Evolutionary conservation across 2,329 filamentous ascomycete genomes (phyloP).

Genomic region (Pezicula neosporulosa): DNA sequence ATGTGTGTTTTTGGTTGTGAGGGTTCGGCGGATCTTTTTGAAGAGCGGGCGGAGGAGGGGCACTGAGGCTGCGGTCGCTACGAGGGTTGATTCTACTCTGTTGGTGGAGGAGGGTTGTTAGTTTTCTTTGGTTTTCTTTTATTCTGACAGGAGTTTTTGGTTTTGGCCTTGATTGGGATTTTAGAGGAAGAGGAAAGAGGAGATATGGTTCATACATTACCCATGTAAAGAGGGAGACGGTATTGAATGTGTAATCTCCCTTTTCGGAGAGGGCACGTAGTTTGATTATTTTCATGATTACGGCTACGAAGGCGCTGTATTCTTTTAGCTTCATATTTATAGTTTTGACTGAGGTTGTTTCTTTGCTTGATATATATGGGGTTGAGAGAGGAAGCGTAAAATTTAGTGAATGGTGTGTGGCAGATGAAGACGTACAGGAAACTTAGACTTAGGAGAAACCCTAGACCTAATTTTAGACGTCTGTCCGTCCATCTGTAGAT

Average conservation of each 20-base stretch:
- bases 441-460: slow-evolving; percentile 9
- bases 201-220: slow-evolving; percentile 7
- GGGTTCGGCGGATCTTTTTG: background rate
- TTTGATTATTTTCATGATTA: slow-evolving; percentile 14
- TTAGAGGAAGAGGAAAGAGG: background rate
- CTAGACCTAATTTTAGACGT: slow-evolving; percentile 9
- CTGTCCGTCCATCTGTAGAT: slow-evolving; percentile 10
- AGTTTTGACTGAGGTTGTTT: too few relatives aligned
- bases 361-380: too few relatives aligned
- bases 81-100: slow-evolving; percentile 13
- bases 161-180: background rate
- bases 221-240: slow-evolving; percentile 12
- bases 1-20: background rate
- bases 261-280: slow-evolving; percentile 5
- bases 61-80: slow-evolving; percentile 14
- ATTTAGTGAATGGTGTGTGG: too few relatives aligned
- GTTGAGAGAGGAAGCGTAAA: too few relatives aligned
- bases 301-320: slow-evolving; percentile 9
- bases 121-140: background rate
- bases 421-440: slow-evolving; percentile 7
- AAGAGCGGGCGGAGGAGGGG: slow-evolving; percentile 14
- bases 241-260: slow-evolving; percentile 12
- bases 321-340: background rate
- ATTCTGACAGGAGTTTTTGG: background rate
- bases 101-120: background rate